phyloP scores from a whole-genome alignment of 345 rosid species.

The Eucalyptus polybractea region DNA sequence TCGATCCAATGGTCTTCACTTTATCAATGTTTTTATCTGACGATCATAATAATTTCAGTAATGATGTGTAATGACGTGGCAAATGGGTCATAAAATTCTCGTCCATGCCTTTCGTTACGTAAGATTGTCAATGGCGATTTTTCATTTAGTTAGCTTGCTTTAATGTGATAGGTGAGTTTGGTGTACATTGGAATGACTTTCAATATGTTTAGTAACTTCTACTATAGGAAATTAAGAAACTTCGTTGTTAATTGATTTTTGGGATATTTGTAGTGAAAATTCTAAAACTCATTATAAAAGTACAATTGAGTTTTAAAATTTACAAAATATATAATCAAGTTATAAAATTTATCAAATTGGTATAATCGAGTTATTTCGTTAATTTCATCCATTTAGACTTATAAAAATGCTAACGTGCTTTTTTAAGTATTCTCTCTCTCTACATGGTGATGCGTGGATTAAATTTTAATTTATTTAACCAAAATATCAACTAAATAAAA shows the following conservation, averaged over 20 bases:
- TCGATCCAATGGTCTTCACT: background rate
- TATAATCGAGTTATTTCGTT: accelerated
- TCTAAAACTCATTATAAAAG: accelerated
- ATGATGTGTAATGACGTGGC: background rate
- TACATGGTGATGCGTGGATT: no score
- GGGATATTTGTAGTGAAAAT: no score
- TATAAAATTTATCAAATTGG: no score
- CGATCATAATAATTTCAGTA: background rate
- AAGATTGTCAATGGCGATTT: background rate
- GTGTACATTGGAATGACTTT: background rate
- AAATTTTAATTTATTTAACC: no score
- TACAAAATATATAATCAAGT: accelerated
- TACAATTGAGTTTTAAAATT: no score
- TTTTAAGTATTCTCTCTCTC: no score
- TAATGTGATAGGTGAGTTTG: background rate
- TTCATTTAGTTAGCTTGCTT: background rate
- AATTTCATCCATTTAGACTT: no score
- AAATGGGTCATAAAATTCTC: background rate
- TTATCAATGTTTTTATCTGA: background rate
- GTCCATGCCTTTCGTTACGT: background rate
- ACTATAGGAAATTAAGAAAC: background rate
- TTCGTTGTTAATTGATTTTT: background rate
- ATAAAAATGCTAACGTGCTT: no score
- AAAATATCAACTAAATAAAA: no score
- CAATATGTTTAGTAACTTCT: no score